Conservation (phyloP, 345 rosid species). For the Linum lewisii region DNA sequence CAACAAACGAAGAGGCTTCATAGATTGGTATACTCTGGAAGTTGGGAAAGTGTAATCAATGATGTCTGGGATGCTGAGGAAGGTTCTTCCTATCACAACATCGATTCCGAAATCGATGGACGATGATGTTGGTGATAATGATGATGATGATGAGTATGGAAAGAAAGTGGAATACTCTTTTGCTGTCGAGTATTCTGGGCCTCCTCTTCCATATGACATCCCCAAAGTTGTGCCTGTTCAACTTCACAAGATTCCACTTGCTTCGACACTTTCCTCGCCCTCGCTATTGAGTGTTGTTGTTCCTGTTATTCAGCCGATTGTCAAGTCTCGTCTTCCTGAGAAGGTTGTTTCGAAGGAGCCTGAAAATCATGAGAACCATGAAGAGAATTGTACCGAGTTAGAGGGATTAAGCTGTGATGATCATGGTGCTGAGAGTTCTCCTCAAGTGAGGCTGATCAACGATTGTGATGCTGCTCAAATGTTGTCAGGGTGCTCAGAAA, state of each 20-base stretch:
- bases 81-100: slow-evolving; percentile 34
- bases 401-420: no score
- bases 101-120: slow-evolving; percentile 17
- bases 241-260: slow-evolving; percentile 52
- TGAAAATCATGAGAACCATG: slow-evolving; percentile 3
- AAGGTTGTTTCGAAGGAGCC: slow-evolving; percentile 17
- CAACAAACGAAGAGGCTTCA: not conserved
- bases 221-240: slow-evolving; percentile 58
- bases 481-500: slow-evolving; percentile 14
- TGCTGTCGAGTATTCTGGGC: slow-evolving; percentile 68
- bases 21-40: slow-evolving; percentile 2
- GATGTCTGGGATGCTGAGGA: slow-evolving; percentile 48
- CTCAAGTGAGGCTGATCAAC: slow-evolving; percentile 12
- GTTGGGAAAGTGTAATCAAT: not conserved
- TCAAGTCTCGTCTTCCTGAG: slow-evolving; percentile 18
- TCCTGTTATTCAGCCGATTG: slow-evolving; percentile 56
- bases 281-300: slow-evolving; percentile 23
- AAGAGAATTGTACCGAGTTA: no score
- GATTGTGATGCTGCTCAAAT: slow-evolving; percentile 12
- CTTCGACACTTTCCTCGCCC: slow-evolving; percentile 32
- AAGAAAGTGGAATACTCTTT: slow-evolving; percentile 49
- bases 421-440: slow-evolving; percentile 5
- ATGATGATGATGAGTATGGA: slow-evolving; percentile 21
- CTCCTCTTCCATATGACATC: slow-evolving; percentile 35
- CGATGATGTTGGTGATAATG: slow-evolving; percentile 12